Base-by-base conservation (phyloP, 176 grass and related monocot species). In the Oryza meyeriana region DNA sequence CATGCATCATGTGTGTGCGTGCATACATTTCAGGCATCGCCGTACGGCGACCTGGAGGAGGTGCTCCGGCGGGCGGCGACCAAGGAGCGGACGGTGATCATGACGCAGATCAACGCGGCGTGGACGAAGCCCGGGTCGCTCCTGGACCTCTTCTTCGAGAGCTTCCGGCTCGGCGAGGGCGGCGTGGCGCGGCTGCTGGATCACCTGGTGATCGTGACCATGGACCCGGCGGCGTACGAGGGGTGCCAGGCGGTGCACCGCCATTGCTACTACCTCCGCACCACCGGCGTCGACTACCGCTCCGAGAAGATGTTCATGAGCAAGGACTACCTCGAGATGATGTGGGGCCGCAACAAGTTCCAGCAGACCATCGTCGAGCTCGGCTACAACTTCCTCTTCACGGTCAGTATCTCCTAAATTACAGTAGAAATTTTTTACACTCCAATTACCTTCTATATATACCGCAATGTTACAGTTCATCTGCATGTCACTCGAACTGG, bases 101-200 rank as follows among this genome's bases (percentile, higher is more conserved):
- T 98, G 90, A 98, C 95, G 67, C 86, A 91, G 72, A 87, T 94
- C 79, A 98, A 98, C 67, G 88, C 85, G 69, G 92, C 92, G 34
- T 98, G 92, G 92, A 88, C 92, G 2, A 61, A 55, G 1, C 95
- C 92, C 5, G 89, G 91, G 9, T 98, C 95, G 11, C 81, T 98
- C 47, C 90, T 98, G 4, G 95, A 98, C 80, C 80, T 98, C 78
- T 98, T 98, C 89, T 90, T 98, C 44, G 92, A 98, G 90, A 94
- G 92, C 81, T 98, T 98, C 90, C 66, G 85, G 7, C 24, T 3
- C 0, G 92, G 95, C 0, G 75, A 94, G 20, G 89, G 89, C 29
- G 86, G 85, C 25, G 89, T 91, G n/a, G 75, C 89, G 34, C 75
- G 79, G 14, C 86, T 98, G 41, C 91, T 98, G 27, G 86, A 94